Conservation (phyloP, 1,284 basidiomycete genomes). For the Fistulina hepatica region DNA sequence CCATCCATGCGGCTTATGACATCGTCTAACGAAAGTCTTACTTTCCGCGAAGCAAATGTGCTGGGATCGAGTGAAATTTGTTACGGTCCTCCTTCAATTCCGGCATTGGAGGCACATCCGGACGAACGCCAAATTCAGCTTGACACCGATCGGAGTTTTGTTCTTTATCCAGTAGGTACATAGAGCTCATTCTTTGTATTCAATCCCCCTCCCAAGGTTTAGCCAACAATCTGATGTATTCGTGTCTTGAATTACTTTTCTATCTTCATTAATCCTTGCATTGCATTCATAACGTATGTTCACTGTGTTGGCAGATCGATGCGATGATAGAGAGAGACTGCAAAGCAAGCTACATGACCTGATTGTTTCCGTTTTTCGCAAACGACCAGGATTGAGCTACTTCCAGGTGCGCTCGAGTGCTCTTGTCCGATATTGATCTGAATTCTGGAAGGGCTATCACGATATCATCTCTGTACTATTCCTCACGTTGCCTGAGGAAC, state of each 20-base stretch:
- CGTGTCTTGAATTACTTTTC: neutral
- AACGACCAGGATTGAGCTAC: slow-evolving; percentile 65
- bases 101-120: slow-evolving; percentile 42
- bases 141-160: slow-evolving; percentile 83
- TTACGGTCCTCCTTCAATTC: too few relatives aligned
- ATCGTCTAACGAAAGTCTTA: too few relatives aligned
- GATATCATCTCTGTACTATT: slow-evolving; percentile 84
- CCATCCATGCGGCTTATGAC: too few relatives aligned
- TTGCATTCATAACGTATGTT: too few relatives aligned
- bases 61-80: too few relatives aligned
- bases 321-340: slow-evolving; percentile 33
- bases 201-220: slow-evolving; percentile 8
- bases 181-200: slow-evolving; percentile 27
- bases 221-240: slow-evolving; percentile 11
- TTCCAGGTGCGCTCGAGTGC: slow-evolving; percentile 53
- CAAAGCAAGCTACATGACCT: slow-evolving; percentile 65
- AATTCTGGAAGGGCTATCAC: slow-evolving; percentile 65
- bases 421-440: slow-evolving; percentile 1
- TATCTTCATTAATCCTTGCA: too few relatives aligned
- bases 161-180: slow-evolving; percentile 82
- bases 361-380: slow-evolving; percentile 67
- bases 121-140: slow-evolving; percentile 81
- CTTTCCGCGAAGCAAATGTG: too few relatives aligned
- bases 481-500: slow-evolving; percentile 59
- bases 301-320: too few relatives aligned